Evolutionary conservation across 106 monocot genomes (phyloP), one percentile per base, ranked within the genome.

Genomic region (Dendrobium huoshanense): DNA sequence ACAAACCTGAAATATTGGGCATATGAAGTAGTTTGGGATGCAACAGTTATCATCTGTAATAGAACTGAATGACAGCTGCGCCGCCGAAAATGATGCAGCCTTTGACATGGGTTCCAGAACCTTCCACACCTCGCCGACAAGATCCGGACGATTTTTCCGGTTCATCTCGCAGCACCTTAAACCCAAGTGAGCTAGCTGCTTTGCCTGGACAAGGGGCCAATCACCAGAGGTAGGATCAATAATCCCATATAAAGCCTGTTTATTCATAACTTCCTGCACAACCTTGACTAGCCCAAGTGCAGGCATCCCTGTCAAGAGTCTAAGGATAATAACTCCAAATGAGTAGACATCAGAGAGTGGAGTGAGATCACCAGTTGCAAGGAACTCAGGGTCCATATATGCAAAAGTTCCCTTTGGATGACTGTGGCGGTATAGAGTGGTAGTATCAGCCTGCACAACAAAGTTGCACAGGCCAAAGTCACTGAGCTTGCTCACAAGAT

Each of bases 271-370:
- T 45, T 84, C 78, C 82, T 86, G 70, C 22, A 91, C 86, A 55
- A 77, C 79, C 43, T 78, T 80, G 5, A 77, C 82, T 37, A 91
- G 86, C 19, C 84, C 84, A 16, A 82, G 33, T 15, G 90, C 65
- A 48, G 79, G 73, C 48, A 70, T 88, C 37, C 90, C 90, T 2
- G 88, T 88, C 73, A 91, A 72, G 2, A 91, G 83, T 4, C 77
- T 78, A 6, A 91, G 44, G 6, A 91, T 68, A 40, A 91, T 84
- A 41, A 91, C 80, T 0, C 90, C 90, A 47, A 88, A 88, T 18
- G 90, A 87, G 77, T 89, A 89, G 22, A 89, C 64, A 77, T 89
- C 89, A 29, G 86, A 89, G 44, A 59, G 37, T 27, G 82, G 77
- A 25, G 89, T 87, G 56, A 89, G 61, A 22, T 80, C 80, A 18